Percentiles rank a stretch among this genome's conserved stretches.
Conservation (phyloP, 495 filamentous ascomycete species). For the Bathelium albidoporum region DNA sequence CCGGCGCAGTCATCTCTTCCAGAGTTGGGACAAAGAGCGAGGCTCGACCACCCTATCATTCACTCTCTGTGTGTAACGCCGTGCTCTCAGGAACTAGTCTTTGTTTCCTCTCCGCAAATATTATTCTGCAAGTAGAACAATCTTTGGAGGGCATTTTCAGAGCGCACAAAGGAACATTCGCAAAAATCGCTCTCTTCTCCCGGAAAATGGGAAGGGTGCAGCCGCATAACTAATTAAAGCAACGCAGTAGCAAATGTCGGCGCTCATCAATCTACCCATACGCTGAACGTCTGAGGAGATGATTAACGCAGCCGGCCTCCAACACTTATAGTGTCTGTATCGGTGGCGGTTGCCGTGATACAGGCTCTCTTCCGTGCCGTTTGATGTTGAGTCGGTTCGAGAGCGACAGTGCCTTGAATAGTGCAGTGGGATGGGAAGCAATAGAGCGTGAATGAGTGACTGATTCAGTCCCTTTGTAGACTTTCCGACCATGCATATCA, state of each 20-base stretch:
- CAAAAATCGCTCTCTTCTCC: constrained; percentile 63
- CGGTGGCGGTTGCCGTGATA: constrained; percentile 39
- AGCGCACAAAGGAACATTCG: constrained; percentile 74
- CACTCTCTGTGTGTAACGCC: constrained; percentile 39
- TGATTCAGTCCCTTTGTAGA: too few species aligned
- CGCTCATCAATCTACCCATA: constrained; percentile 55
- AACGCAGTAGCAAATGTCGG: constrained; percentile 39
- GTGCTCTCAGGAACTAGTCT: constrained; percentile 74
- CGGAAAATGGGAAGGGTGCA: constrained; percentile 25
- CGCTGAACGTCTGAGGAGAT: constrained; percentile 28
- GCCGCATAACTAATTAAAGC: constrained; percentile 25
- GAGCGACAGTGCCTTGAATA: too few species aligned
- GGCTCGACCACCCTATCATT: not conserved
- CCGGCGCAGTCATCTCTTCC: not conserved
- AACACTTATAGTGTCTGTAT: constrained; percentile 24
- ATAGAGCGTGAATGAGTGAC: too few species aligned
- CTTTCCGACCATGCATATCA: too few species aligned
- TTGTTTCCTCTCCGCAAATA: constrained; percentile 60
- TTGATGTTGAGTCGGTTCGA: too few species aligned
- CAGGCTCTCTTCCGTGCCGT: constrained; percentile 29
- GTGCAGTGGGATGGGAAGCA: too few species aligned
- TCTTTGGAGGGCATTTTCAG: constrained; percentile 45
- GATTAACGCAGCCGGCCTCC: constrained; percentile 67
- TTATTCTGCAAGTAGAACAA: not conserved
- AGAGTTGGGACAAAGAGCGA: not conserved